Evolutionary conservation across 345 rosid genomes (phyloP).

Genomic region (Limnanthes douglasii): DNA sequence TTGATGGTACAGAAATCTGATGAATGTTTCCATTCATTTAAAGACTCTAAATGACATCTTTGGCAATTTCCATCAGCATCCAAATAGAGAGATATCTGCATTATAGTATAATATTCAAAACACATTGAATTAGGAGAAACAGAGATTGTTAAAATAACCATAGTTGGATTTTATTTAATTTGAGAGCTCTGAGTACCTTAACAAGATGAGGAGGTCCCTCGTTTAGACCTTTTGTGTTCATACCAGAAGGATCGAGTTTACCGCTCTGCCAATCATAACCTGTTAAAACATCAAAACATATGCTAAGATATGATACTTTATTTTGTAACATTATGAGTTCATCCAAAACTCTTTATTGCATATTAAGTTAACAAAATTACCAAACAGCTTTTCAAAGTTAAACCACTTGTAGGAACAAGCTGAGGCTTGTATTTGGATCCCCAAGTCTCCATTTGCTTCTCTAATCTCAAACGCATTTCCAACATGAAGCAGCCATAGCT

Average conservation of each 20-base stretch:
- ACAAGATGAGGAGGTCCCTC: slow-evolving; percentile 51
- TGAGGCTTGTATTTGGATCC: slow-evolving; percentile 44
- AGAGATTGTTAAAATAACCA: background rate
- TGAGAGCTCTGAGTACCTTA: slow-evolving; percentile 32
- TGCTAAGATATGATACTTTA: background rate
- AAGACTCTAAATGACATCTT: slow-evolving; percentile 29
- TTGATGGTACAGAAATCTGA: slow-evolving; percentile 67
- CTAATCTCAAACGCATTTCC: slow-evolving; percentile 56
- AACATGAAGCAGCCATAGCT: slow-evolving; percentile 60
- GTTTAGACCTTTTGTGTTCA: slow-evolving; percentile 32
- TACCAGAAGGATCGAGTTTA: slow-evolving; percentile 57
- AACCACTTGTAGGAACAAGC: slow-evolving; percentile 84
- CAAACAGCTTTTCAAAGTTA: slow-evolving; percentile 67
- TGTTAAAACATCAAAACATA: slow-evolving; percentile 6
- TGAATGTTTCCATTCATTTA: slow-evolving; percentile 44
- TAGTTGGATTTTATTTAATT: too few species aligned
- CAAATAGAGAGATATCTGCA: slow-evolving; percentile 38
- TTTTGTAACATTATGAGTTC: too few species aligned
- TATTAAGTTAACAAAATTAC: slow-evolving; percentile 15
- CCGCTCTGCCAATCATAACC: slow-evolving; percentile 76
- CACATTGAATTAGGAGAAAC: background rate
- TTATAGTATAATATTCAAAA: background rate
- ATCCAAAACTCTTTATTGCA: background rate
- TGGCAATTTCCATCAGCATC: slow-evolving; percentile 28
- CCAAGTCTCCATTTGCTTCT: slow-evolving; percentile 23